Evolutionary conservation across 2,329 filamentous ascomycete species (phyloP), one percentile per base, ranked within the genome.

Genomic region (Penicillium brevicompactum): DNA sequence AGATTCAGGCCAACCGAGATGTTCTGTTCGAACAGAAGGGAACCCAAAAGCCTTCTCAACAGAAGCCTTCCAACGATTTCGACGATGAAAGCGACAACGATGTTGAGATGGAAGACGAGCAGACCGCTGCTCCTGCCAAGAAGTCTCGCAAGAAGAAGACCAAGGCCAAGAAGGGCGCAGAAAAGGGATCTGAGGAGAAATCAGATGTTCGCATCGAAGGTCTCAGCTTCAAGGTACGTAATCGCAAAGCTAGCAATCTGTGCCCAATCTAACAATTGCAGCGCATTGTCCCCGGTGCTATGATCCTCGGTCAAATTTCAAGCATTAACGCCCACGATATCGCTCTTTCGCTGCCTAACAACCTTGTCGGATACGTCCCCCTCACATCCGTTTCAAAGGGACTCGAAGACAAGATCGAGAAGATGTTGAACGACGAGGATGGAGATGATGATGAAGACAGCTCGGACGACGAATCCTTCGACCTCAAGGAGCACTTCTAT

Each of bases 1-100:
- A 94, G 67, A 88, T 95, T 55, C 89, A 97, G 75, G 94, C 94
- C 44, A 94, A 90, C 70, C 87, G 89, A 66, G 94, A 99, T 79
- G 94, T 92, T 40, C 79, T 95, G 38, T 94, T 93, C 70, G 94
- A 97, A 75, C 88, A 95, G 66, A 83, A 88, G 63, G 84, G 84
- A 46, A 76, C 79, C 48, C 80, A 82, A 53, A 75, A 77, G 42
- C 70, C 75, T 27, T 80, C 82, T 58, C 79, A 63, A 55, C 61
- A 64, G 67, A 42, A 49, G 21, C 47, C 52, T 32, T 49, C 75
- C 67, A 64, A 85, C 83, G 72, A 87, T 84, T 77, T 82, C 76
- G 72, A 84, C 84, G 76, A 82, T 76, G 72, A 85, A 77, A 67
- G 74, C 68, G 59, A 89, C 80, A 76, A 70, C 70, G 60, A 83